A percentile compares a stretch with the other conserved stretches of the same genome.
Evolutionary conservation across 2,329 filamentous ascomycete genomes (phyloP).

Genomic region (Leptographium flavum): DNA sequence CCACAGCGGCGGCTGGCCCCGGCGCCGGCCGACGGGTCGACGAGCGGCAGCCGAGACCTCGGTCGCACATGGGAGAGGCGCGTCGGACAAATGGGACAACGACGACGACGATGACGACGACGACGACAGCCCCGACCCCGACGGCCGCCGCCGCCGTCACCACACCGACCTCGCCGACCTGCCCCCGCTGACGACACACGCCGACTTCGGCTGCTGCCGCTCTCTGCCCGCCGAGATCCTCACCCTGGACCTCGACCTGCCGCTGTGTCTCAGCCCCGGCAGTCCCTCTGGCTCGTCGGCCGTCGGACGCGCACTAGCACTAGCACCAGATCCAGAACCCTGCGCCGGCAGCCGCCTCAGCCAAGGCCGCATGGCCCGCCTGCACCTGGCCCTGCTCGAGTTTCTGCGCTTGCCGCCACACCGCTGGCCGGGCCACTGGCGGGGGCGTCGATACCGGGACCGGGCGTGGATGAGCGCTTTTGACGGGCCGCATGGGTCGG

Average conservation of each 20-base stretch:
- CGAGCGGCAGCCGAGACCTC: no score
- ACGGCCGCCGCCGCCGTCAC: neutral
- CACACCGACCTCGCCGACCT: neutral
- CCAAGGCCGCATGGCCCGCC: neutral
- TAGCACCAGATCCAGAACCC: no score
- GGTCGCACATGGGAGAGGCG: no score
- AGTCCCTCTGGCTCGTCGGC: neutral
- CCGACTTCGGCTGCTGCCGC: neutral
- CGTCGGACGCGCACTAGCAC: no score
- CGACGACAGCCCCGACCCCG: no score
- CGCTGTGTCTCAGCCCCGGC: neutral
- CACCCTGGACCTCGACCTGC: neutral
- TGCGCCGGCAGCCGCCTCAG: neutral
- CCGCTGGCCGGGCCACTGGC: neutral
- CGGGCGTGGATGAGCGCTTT: conserved; percentile 6
- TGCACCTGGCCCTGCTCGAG: neutral
- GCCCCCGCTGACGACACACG: neutral
- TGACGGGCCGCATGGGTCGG: neutral
- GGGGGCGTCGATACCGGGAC: neutral
- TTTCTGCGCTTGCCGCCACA: neutral
- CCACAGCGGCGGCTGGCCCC: no score
- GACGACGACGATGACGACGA: neutral
- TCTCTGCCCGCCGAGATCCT: conserved; percentile 1
- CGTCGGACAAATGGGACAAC: neutral
- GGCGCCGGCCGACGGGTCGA: no score